phyloP scores from a whole-genome alignment of 2,329 filamentous ascomycete genomes.

The Phyllosticta citrichinensis region DNA sequence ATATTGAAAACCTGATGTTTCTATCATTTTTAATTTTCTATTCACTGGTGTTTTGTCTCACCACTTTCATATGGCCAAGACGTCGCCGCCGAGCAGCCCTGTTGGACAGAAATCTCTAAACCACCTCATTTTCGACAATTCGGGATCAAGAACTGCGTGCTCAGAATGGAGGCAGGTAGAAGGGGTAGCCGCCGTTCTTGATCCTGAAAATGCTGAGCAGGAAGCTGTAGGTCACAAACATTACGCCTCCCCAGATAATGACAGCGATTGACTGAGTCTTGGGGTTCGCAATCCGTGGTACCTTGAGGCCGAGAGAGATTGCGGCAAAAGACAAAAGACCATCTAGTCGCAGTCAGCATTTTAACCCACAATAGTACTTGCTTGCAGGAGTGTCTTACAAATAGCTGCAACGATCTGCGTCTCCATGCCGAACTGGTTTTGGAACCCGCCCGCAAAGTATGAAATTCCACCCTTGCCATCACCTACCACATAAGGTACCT shows the following conservation, averaged over 20 bases:
- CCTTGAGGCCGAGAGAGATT: constrained; percentile 54
- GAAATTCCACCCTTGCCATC: constrained; percentile 76
- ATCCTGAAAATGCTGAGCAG: constrained; percentile 84
- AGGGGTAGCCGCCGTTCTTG: constrained; percentile 93
- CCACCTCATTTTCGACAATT: not conserved
- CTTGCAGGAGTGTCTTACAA: constrained; percentile 52
- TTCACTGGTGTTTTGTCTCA: not conserved
- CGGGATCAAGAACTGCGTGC: not conserved
- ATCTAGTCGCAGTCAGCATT: constrained; percentile 38
- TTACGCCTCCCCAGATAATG: constrained; percentile 63
- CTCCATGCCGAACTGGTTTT: constrained; percentile 87
- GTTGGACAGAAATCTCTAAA: not conserved
- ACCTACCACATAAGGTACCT: constrained; percentile 82
- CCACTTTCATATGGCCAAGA: not conserved
- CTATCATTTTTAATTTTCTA: not conserved
- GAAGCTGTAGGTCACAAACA: constrained; percentile 86
- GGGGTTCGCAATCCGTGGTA: constrained; percentile 72
- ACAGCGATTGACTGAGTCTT: constrained; percentile 73
- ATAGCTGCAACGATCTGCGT: constrained; percentile 90
- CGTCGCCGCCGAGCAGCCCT: not conserved
- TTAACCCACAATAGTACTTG: not conserved
- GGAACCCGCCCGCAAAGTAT: constrained; percentile 88
- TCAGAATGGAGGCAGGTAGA: constrained; percentile 83
- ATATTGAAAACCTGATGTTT: no score
- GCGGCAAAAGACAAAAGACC: constrained; percentile 78